Evolutionary conservation across 2,329 filamentous ascomycete genomes (phyloP), one percentile per base, ranked within the genome.

Genomic region (Penicillium crustosum): DNA sequence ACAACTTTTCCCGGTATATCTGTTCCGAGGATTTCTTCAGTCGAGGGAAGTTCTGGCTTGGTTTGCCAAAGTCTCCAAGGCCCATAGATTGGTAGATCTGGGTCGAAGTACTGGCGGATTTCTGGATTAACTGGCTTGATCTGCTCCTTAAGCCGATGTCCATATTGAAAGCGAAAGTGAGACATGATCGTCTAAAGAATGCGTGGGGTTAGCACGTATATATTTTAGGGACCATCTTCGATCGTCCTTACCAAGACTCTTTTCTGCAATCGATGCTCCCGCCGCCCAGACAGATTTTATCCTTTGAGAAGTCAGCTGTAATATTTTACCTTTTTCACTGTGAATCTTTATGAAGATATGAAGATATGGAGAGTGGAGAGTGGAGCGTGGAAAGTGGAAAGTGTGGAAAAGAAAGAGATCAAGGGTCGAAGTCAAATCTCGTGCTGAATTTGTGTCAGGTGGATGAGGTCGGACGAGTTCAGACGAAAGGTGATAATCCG

Each of bases 31-130:
- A 81, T 68, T 57, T 81, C 78, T 6, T 70, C 62, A 3, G 69
- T 57, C 4, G 76, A 70, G 5, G 78, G 78, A 23, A 79, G 29
- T 7, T 79, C 78, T 2, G 75, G 72, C 33, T 71, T 75, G 1
- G 59, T 60, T 27, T 54, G 41, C 44, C 33, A 36, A 21, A 19
- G 39, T 19, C 6, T 41, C 41, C 21, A 50, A 58, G 55, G 29
- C 7, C 41, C 50, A n/a, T 55, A 55, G 4, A 41, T 5, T 9
- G 49, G 55, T 13, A 52, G 49, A 3, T 39, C 33, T 0, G 42
- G n/a, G 17, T 53, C n/a, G 12, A 48, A 53, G n/a, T 53, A 53
- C 10, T 47, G 41, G 1, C 50, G 50, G 17, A 53, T 53, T 4
- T 47, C 39, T 1, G 5, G 29, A 6, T 53, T 53, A 4, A 12